These are phyloP conservation scores for Scutellaria minor DNA, from an alignment of 257 asterid genomes.

Conservation along the genomic window DNA sequence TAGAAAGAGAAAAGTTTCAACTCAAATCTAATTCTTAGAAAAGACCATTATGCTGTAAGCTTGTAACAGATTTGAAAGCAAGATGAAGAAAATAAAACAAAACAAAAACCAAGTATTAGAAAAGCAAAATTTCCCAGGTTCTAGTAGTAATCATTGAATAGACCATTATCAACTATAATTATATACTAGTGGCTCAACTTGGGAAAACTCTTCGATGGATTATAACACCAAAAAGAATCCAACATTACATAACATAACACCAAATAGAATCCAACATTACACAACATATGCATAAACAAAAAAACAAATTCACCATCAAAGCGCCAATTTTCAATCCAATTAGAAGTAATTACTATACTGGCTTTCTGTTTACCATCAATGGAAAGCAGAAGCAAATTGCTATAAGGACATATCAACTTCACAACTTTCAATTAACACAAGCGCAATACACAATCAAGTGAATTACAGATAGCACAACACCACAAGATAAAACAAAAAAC, in stretches of 20 bases:
- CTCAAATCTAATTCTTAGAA: constrained; percentile 11
- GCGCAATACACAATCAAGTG: neutral
- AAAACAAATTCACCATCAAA: constrained; percentile 27
- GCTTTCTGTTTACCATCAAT: constrained; percentile 16
- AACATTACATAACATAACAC: neutral
- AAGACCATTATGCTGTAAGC: neutral
- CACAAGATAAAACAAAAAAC: neutral
- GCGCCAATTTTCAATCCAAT: constrained; percentile 12
- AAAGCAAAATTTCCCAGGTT: neutral
- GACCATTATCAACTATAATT: neutral
- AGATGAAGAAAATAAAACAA: neutral
- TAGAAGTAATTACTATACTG: constrained; percentile 9
- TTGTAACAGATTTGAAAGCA: neutral
- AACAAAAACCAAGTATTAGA: neutral
- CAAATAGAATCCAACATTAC: neutral
- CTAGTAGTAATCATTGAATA: constrained; percentile 12
- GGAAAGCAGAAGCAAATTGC: constrained; percentile 16
- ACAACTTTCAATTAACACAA: constrained; percentile 25
- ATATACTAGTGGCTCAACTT: neutral
- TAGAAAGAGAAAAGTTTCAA: neutral
- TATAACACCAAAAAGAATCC: neutral
- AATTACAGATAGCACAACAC: neutral
- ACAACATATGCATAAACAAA: neutral
- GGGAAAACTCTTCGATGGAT: neutral
- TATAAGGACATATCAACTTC: constrained; percentile 5